Conservation (phyloP, 805 yeast genomes). For the Saturnispora saitoi region DNA sequence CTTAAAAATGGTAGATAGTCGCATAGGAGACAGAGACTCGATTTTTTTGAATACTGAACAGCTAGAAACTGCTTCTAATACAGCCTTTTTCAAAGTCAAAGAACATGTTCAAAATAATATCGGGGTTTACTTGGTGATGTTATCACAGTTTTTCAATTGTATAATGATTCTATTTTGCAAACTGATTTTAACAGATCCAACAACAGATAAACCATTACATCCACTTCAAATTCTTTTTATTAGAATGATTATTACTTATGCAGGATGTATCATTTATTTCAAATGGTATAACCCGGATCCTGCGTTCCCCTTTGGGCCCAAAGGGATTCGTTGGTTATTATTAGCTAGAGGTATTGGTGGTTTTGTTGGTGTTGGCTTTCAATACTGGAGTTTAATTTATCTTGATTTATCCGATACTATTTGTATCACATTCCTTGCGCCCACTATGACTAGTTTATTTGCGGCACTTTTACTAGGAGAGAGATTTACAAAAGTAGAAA, state of each 20-base stretch:
- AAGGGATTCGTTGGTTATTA: constrained; percentile 33
- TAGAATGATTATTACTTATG: constrained; percentile 67
- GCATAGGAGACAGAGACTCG: neutral
- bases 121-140: constrained; percentile 51
- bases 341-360: constrained; percentile 61
- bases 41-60: neutral
- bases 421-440: constrained; percentile 69
- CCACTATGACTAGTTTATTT: constrained; percentile 64
- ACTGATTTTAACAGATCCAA: constrained; percentile 58
- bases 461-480: constrained; percentile 67
- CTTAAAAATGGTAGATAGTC: neutral
- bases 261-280: constrained; percentile 44
- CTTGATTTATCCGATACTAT: constrained; percentile 75
- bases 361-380: constrained; percentile 70
- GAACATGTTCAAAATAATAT: constrained; percentile 27
- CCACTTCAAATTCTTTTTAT: constrained; percentile 73
- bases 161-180: constrained; percentile 71
- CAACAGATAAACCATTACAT: constrained; percentile 51
- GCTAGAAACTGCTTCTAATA: neutral
- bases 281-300: constrained; percentile 41
- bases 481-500: constrained; percentile 56
- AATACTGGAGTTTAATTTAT: constrained; percentile 67
- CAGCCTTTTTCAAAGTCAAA: neutral
- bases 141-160: constrained; percentile 67
- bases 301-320: constrained; percentile 65